Evolutionary conservation across 73 alveolate genomes (phyloP).

Genomic region (Paramecium sexaurelia): DNA sequence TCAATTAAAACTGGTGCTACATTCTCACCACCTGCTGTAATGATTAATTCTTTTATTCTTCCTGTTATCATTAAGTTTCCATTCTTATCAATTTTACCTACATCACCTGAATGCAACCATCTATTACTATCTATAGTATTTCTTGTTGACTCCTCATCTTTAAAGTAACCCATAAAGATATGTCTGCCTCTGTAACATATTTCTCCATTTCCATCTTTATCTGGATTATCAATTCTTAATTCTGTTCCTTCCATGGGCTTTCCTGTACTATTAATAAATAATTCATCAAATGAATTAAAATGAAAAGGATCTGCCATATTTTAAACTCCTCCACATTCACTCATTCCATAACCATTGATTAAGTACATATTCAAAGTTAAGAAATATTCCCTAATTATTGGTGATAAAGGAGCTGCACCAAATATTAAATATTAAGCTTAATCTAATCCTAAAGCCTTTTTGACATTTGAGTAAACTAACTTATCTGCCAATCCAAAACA

Average conservation of each 20-base stretch:
- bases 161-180: conserved; percentile 94
- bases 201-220: conserved; percentile 92
- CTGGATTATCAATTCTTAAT: conserved; percentile 71
- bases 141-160: conserved; percentile 85
- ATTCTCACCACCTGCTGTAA: conserved; percentile 98
- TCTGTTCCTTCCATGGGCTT: conserved; percentile 71
- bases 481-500: conserved; percentile 76
- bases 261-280: conserved; percentile 72
- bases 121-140: conserved; percentile 91
- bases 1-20: conserved; percentile 95
- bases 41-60: conserved; percentile 91
- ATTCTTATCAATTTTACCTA: conserved; percentile 84
- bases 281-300: conserved; percentile 54
- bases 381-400: conserved; percentile 77
- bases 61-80: conserved; percentile 91
- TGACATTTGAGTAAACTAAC: conserved; percentile 71
- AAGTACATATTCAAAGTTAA: conserved; percentile 73
- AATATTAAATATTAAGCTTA: conserved; percentile 66
- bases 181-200: conserved; percentile 94
- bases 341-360: conserved; percentile 72
- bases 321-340: conserved; percentile 79
- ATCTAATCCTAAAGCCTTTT: conserved; percentile 82
- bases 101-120: conserved; percentile 96
- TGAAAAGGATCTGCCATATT: conserved; percentile 66
- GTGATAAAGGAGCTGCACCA: conserved; percentile 85